Evolutionary conservation across 371 early-diverging fungal species (phyloP).

Genomic region (Blakeslea trispora): DNA sequence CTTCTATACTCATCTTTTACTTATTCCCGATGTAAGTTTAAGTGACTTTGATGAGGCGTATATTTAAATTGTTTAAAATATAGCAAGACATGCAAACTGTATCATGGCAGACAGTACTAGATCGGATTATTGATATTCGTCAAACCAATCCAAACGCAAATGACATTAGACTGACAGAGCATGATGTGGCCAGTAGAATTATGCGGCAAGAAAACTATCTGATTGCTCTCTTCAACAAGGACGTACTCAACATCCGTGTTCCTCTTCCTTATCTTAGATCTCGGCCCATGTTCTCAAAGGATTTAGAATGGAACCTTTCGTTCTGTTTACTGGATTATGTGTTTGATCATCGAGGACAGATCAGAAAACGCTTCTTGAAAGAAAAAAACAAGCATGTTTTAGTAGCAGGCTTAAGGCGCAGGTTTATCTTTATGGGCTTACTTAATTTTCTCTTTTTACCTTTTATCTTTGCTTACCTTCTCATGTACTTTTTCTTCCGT

Average conservation of each 20-base stretch:
- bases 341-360: conserved; percentile 83
- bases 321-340: conserved; percentile 84
- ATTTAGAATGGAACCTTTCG: conserved; percentile 90
- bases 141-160: conserved; percentile 70
- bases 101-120: conserved; percentile 77
- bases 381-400: conserved; percentile 63
- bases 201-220: conserved; percentile 97
- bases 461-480: conserved; percentile 81
- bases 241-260: conserved; percentile 76
- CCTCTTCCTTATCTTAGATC: conserved; percentile 57
- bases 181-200: conserved; percentile 89
- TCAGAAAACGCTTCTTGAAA: conserved; percentile 79
- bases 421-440: conserved; percentile 87
- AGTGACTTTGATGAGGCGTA: neutral
- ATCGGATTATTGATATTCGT: conserved; percentile 68
- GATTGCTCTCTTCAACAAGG: conserved; percentile 93
- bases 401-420: conserved; percentile 69
- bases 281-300: conserved; percentile 72
- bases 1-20: conserved; percentile 81
- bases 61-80: neutral
- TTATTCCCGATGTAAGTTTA: conserved; percentile 74
- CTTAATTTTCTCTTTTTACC: conserved; percentile 87
- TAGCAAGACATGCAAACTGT: conserved; percentile 79
- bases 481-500: conserved; percentile 87
- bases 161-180: conserved; percentile 76